Conservation (phyloP, 306 rosid species). For the Heteromeles arbutifolia region DNA sequence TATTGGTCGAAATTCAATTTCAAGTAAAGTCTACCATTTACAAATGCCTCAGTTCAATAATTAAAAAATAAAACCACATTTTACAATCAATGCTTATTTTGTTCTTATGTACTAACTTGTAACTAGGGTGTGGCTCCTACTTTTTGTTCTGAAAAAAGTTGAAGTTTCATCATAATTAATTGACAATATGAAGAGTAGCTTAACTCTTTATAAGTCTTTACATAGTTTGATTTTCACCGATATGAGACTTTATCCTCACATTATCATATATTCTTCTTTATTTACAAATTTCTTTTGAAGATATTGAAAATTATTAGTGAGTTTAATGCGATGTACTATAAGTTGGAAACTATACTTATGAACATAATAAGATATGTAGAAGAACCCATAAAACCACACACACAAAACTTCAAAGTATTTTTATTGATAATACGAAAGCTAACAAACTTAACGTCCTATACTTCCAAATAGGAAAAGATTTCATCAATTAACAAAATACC, state of each 20-base stretch:
- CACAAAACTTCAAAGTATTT: no score
- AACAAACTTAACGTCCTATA: no score
- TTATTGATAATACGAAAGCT: no score
- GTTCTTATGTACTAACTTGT: neutral
- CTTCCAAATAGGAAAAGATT: no score
- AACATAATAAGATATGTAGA: neutral
- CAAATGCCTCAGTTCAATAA: neutral
- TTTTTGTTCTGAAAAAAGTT: neutral
- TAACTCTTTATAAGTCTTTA: rapidly evolving
- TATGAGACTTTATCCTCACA: no score
- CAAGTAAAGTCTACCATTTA: neutral
- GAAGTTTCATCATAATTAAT: no score
- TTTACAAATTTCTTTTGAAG: neutral
- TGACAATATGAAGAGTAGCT: no score
- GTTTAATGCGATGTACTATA: neutral
- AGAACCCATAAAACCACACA: neutral
- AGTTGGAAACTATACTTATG: neutral
- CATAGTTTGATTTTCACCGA: no score
- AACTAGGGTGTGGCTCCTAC: neutral
- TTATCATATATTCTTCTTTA: no score
- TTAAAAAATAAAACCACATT: neutral
- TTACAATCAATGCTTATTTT: neutral
- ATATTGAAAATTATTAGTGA: neutral
- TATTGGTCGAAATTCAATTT: neutral
- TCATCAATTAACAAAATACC: no score